Evolutionary conservation across 2,329 filamentous ascomycete genomes (phyloP).

Genomic region (Alternaria infectoria): DNA sequence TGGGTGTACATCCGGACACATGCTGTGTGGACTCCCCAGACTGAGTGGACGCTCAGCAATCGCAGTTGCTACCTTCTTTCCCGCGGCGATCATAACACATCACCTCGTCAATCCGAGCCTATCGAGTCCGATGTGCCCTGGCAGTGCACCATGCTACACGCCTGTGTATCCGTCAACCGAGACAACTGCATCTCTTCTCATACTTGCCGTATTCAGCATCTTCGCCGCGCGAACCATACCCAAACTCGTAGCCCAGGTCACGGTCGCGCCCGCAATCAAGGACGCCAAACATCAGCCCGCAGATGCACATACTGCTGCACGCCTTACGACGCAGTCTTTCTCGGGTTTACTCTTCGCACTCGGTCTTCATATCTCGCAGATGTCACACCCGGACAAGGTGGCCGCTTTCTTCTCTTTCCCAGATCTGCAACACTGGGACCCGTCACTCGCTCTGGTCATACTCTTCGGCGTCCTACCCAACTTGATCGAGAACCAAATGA

Average conservation of each 20-base stretch:
- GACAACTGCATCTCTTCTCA: constrained; percentile 41
- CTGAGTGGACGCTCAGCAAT: constrained; percentile 58
- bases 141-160: constrained; percentile 54
- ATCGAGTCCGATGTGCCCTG: constrained; percentile 46
- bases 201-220: constrained; percentile 42
- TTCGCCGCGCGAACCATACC: constrained; percentile 31
- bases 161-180: constrained; percentile 50
- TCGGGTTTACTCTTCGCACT: constrained; percentile 59
- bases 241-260: constrained; percentile 20
- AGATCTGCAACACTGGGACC: constrained; percentile 54
- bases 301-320: constrained; percentile 27
- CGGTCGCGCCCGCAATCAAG: background rate
- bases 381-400: constrained; percentile 59
- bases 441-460: constrained; percentile 57
- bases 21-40: constrained; percentile 60
- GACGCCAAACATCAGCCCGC: constrained; percentile 12
- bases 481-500: constrained; percentile 38
- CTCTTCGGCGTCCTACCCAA: constrained; percentile 58
- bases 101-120: constrained; percentile 52
- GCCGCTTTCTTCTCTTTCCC: constrained; percentile 58
- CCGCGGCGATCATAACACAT: constrained; percentile 40
- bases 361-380: constrained; percentile 59
- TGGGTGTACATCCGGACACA: constrained; percentile 63
- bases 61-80: constrained; percentile 50
- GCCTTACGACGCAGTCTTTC: constrained; percentile 51